Evolutionary conservation across 176 grass and related monocot species (phyloP), one percentile per base, ranked within the genome.

Genomic region (Musa beccarii): DNA sequence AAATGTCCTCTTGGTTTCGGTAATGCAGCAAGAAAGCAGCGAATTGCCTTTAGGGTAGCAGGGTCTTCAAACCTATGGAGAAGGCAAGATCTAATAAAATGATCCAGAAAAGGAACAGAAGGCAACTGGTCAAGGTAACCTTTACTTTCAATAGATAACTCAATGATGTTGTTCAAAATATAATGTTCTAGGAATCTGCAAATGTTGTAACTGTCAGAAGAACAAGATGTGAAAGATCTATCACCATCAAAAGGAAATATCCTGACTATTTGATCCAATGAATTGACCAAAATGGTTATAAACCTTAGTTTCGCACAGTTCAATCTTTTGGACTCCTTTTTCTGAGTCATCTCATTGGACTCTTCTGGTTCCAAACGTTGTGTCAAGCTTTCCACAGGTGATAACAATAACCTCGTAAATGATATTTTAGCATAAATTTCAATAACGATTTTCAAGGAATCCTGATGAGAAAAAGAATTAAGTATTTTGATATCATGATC

Each of bases 1-100:
- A 80, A 90, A 86, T n/a, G 75, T 92, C 71, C 85, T 85, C 34
- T 6, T 43, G 34, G 34, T 43, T 83, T 86, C 54, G 93, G 79
- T 62, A 96, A 83, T 54, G 84, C 80, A 88, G 74, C 83, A 84
- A 92, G 74, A 83, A 97, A 76, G 76, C 90, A 88, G 25, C 93
- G 88, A 59, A 97, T 62, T 75, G 93, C 87, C 89, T 93, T 97
- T 83, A 90, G 77, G 79, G 88, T 76, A 69, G 83, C 51, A 81
- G 82, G 86, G 80, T 90, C 93, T 79, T 82, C 89, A 84, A 97
- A 97, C 83, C 90, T 88, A 71, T 93, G 82, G 74, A 97, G 69
- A 57, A 97, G 89, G 52, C 77, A 97, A 86, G 93, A 90, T 89
- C 86, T 90, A 75, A 97, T 83, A 77, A 97, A 87, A 66, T 78